Evolutionary conservation across 768 basidiomycete species (phyloP), one percentile per base, ranked within the genome.

Genomic region (Leucosporidium creatinivorum): DNA sequence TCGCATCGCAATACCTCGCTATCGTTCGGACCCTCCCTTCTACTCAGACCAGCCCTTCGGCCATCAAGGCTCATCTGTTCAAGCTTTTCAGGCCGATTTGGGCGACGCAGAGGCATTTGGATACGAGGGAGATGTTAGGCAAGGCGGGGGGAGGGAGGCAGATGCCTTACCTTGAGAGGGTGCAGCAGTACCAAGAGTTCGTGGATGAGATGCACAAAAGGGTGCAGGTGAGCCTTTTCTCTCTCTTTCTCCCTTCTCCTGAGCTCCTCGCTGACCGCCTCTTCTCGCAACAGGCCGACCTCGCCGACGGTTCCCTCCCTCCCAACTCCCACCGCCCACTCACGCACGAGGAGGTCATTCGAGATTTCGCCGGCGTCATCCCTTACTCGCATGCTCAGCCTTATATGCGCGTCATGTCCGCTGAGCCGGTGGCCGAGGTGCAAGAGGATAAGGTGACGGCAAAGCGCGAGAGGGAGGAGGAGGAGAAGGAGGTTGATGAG

Each of bases 11-110:
- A 74, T 99, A 98, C 77, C 83, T 98, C 65, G 82, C 83, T 55
- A 89, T 96, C 69, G 91, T 93, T 12, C 79, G 80, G 33, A 77
- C 80, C 0, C 83, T 89, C 33, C 68, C 71, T 26, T 47, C 36
- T n/a, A 93, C 91, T 18, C 80, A 81, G 10, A 93, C 93, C 21
- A 75, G 83, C 4, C 75, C 82, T 21, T 87, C 88, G 71, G 90
- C 89, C 0, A 84, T 97, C 72, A 94, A 94, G 75, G 87, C 90
- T 0, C 94, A 99, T 75, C 76, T 99, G 44, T 99, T 96, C 84
- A 91, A 96, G 78, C 78, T 99, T 44, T 83, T 96, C 79, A 86
- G 87, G 0, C 91, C 91, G 0, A 88, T 86, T 0, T 80, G 97
- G 39, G 79, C 77, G 19, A 74, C 26, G 76, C 80, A 59, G 1